Conservation (phyloP, 2,329 filamentous ascomycete genomes). For the Fusarium paranaense region DNA sequence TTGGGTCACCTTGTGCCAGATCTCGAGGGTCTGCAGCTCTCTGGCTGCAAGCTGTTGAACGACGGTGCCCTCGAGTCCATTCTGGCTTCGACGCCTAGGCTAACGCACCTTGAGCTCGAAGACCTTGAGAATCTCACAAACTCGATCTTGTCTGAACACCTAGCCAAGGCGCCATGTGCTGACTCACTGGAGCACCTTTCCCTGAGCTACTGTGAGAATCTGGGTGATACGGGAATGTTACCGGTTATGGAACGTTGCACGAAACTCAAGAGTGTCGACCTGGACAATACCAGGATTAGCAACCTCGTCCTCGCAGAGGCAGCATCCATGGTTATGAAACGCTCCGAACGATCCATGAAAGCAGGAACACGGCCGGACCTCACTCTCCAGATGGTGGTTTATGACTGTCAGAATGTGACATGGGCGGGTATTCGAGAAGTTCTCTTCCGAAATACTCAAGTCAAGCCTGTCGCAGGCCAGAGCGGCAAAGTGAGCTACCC, state of each 20-base stretch:
- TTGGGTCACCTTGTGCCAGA: conserved; percentile 81
- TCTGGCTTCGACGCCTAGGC: conserved; percentile 77
- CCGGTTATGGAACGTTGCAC: conserved; percentile 82
- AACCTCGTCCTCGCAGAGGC: conserved; percentile 89
- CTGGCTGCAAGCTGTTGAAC: conserved; percentile 78
- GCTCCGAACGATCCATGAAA: conserved; percentile 61
- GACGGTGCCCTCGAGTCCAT: conserved; percentile 79
- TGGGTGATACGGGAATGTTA: conserved; percentile 87
- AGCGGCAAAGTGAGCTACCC: conserved; percentile 68
- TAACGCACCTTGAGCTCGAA: conserved; percentile 91
- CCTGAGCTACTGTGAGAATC: conserved; percentile 87
- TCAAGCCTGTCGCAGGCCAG: conserved; percentile 63
- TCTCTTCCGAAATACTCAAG: conserved; percentile 84
- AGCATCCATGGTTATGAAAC: conserved; percentile 79
- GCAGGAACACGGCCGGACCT: conserved; percentile 60
- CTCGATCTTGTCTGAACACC: conserved; percentile 73
- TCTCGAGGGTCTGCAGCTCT: conserved; percentile 85
- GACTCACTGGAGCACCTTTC: conserved; percentile 81
- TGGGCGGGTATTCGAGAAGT: conserved; percentile 93
- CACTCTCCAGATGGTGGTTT: conserved; percentile 83
- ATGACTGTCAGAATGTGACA: conserved; percentile 91
- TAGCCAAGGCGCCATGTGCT: conserved; percentile 83
- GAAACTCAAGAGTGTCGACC: conserved; percentile 76
- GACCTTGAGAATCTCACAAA: conserved; percentile 85
- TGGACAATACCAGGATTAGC: conserved; percentile 94